These are phyloP conservation scores for Clausena lansium DNA, from an alignment of 345 rosid genomes.

Conservation along the genomic window DNA sequence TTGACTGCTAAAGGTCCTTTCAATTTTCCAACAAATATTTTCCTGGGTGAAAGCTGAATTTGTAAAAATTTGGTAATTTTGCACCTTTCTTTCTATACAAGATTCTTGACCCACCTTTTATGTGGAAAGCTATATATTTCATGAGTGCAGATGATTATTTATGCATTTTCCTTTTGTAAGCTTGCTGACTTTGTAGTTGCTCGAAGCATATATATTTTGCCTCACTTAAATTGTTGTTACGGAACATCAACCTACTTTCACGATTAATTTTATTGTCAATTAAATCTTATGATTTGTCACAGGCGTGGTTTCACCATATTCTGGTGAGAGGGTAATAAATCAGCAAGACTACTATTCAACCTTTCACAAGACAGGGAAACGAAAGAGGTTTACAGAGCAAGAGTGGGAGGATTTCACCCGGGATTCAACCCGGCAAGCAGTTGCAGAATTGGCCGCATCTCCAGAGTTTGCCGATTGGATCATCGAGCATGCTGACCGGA, in stretches of 20 bases:
- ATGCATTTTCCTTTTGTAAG: neutral
- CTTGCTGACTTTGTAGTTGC: neutral
- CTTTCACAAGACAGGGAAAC: slow-evolving; percentile 54
- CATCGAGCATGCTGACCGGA: slow-evolving; percentile 63
- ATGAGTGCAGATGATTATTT: neutral
- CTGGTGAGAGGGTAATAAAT: slow-evolving; percentile 12
- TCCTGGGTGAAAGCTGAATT: neutral
- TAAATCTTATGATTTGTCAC: slow-evolving; percentile 7
- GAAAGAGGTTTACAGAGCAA: slow-evolving; percentile 56
- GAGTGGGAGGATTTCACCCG: slow-evolving; percentile 78
- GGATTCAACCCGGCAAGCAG: slow-evolving; percentile 64
- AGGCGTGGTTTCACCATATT: slow-evolving; percentile 39
- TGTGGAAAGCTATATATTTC: neutral
- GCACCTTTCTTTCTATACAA: neutral
- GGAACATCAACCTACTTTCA: neutral
- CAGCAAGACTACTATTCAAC: slow-evolving; percentile 61
- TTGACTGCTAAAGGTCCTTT: neutral
- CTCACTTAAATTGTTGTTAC: neutral
- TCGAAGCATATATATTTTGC: neutral
- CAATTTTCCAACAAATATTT: neutral
- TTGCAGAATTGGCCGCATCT: slow-evolving; percentile 65
- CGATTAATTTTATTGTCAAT: neutral
- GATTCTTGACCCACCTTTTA: too few species aligned
- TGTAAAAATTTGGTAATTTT: slow-evolving; percentile 1
- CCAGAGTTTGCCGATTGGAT: slow-evolving; percentile 79